Evolutionary conservation across 163 green algal species (phyloP), one percentile per base, ranked within the genome.

Genomic region (Scenedesmus sp.): DNA sequence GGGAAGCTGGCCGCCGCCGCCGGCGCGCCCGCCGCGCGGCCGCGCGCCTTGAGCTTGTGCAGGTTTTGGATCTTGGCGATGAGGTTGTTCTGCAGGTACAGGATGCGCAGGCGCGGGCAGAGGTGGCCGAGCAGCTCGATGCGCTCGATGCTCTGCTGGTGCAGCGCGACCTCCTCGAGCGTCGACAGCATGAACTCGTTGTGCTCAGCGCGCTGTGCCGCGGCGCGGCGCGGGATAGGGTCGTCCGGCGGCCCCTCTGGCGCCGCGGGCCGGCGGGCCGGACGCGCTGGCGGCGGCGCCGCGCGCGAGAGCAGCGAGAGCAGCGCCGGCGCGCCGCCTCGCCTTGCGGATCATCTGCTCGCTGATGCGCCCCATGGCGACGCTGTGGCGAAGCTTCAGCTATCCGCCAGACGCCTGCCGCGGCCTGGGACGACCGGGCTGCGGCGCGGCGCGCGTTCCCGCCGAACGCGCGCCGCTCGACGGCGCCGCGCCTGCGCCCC

Each of bases 21-120:
- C n/a, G n/a, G n/a, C n/a, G n/a, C n/a, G n/a, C 54, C 54, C 24
- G 42, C 14, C 5, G 18, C 9, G n/a, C n/a, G n/a, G n/a, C n/a
- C n/a, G n/a, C 48, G 6, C 51, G 91, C 92, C 92, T 98, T 98
- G 20, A 98, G 87, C 50, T 90, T 92, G 84, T 96, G 87, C 24
- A 98, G 71, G 78, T 96, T 95, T 71, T 98, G 84, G 3, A 98
- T 89, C 39, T 92, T 95, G n/a, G 75, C 63, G 28, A 98, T 97
- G 0, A 97, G 53, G 80, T 98, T 98, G 87, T 94, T 97, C 53
- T 98, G 95, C 17, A 98, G 79, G 60, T 96, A 96, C 0, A 98
- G 78, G 26, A 98, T 97, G 57, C 90, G 91, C 4, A 98, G 82
- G 24, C 92, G 73, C 0, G 90, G 89, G 83, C 93, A 97, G 0